Evolutionary conservation across 352 stramenopile species (phyloP).

Genomic region (Globisporangium barbulae): DNA sequence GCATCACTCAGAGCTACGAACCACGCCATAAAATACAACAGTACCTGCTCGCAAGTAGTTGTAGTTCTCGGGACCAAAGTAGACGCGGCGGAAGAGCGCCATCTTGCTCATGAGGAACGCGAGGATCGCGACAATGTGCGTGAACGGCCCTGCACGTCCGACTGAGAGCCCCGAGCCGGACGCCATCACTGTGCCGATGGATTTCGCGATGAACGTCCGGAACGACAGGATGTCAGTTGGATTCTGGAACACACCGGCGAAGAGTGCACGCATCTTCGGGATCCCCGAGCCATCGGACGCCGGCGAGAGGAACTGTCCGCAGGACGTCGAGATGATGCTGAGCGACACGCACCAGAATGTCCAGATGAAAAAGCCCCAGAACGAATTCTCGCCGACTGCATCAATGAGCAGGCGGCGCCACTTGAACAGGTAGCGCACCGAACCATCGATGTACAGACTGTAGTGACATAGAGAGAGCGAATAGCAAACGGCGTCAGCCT

Average conservation of each 20-base stretch:
- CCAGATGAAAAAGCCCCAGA: conserved; percentile 64
- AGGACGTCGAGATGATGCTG: conserved; percentile 51
- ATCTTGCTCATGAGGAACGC: conserved; percentile 66
- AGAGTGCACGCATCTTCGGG: conserved; percentile 68
- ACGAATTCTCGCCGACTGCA: conserved; percentile 48
- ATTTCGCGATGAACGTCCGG: conserved; percentile 62
- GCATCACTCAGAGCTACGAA: neutral
- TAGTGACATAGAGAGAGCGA: neutral
- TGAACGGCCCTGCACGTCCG: conserved; percentile 65
- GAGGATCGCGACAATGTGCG: conserved; percentile 74
- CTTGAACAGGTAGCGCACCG: conserved; percentile 65
- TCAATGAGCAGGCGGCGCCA: conserved; percentile 55
- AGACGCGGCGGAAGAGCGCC: conserved; percentile 57
- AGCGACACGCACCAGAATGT: conserved; percentile 55
- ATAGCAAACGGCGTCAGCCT: neutral
- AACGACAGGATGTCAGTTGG: conserved; percentile 60
- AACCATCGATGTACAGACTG: conserved; percentile 65
- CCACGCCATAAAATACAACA: neutral
- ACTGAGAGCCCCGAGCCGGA: conserved; percentile 68
- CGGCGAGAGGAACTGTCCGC: conserved; percentile 55
- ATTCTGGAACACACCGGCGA: conserved; percentile 75
- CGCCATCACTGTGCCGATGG: conserved; percentile 58
- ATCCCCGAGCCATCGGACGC: conserved; percentile 77
- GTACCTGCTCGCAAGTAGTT: conserved; percentile 64
- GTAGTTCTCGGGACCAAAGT: conserved; percentile 71